Percentiles rank a stretch among this genome's conserved stretches.
Evolutionary conservation across 805 yeast genomes (phyloP).

Genomic region (Torulaspora quercuum): DNA sequence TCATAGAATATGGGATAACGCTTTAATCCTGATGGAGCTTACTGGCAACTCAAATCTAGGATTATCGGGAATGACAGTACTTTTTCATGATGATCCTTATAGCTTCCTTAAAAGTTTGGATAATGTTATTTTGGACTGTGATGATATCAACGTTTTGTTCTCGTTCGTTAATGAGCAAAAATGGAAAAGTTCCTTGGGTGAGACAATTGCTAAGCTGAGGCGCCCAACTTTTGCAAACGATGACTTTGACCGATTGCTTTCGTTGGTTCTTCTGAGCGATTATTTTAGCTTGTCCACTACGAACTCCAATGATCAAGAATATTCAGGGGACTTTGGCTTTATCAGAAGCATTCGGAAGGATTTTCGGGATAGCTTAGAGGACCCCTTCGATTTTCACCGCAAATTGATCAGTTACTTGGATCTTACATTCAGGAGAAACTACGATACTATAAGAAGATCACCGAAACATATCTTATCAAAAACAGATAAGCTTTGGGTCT

Average conservation of each 20-base stretch:
- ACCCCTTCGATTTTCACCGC: slow-evolving; percentile 9
- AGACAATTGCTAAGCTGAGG: slow-evolving; percentile 1
- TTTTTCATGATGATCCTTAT: slow-evolving; percentile 6
- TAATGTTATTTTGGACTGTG: background rate
- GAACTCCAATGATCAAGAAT: background rate
- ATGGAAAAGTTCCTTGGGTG: background rate
- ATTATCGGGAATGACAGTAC: slow-evolving; percentile 2
- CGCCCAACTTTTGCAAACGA: slow-evolving; percentile 1
- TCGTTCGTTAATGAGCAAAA: background rate
- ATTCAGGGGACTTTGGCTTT: background rate
- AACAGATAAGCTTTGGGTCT: slow-evolving; percentile 7
- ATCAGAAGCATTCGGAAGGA: slow-evolving; percentile 1
- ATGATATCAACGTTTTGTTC: slow-evolving; percentile 2
- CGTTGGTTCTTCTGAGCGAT: slow-evolving; percentile 6
- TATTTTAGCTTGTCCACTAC: background rate
- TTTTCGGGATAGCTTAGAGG: slow-evolving; percentile 6
- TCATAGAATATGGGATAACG: slow-evolving; percentile 10
- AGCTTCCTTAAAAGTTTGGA: slow-evolving; percentile 7
- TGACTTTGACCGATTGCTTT: slow-evolving; percentile 10
- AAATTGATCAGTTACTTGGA: slow-evolving; percentile 12
- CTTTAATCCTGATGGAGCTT: slow-evolving; percentile 1
- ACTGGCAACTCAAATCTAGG: background rate
- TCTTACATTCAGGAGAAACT: slow-evolving; percentile 9
- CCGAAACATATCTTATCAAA: background rate
- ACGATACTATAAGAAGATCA: slow-evolving; percentile 2